phyloP scores from a whole-genome alignment of 352 stramenopile species.

The Hyaloperonospora brassicae region DNA sequence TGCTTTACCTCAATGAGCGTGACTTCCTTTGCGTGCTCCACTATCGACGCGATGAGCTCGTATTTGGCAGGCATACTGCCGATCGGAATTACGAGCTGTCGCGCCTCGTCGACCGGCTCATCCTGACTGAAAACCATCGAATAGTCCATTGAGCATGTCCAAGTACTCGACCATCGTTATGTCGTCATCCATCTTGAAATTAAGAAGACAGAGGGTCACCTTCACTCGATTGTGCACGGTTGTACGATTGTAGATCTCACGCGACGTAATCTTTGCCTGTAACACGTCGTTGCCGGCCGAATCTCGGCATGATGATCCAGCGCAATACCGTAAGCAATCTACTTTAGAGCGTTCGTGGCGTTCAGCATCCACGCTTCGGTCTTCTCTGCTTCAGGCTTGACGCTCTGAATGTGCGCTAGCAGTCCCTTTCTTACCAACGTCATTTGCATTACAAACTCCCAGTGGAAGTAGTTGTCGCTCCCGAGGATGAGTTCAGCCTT shows the following conservation, averaged over 20 bases:
- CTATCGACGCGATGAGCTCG: background rate
- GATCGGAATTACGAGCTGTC: background rate
- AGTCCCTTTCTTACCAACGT: background rate
- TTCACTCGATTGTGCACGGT: background rate
- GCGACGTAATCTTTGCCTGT: background rate
- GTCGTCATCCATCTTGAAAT: background rate
- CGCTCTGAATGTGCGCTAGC: background rate
- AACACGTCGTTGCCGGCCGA: background rate
- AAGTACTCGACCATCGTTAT: background rate
- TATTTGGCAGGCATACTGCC: background rate
- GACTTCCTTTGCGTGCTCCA: background rate
- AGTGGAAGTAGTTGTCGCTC: conserved; percentile 1
- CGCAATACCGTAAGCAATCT: background rate
- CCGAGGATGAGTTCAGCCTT: background rate
- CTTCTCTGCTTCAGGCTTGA: background rate
- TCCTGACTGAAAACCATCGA: background rate
- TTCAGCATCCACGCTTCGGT: background rate
- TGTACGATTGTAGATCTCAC: background rate
- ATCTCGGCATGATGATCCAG: background rate
- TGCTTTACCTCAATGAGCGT: conserved; percentile 10
- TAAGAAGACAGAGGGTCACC: background rate
- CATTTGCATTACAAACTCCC: background rate
- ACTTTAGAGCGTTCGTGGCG: background rate
- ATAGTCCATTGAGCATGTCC: background rate
- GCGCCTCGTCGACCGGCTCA: background rate